Evolutionary conservation across 1,284 basidiomycete genomes (phyloP), one percentile per base, ranked within the genome.

Genomic region (Ustilago nuda): DNA sequence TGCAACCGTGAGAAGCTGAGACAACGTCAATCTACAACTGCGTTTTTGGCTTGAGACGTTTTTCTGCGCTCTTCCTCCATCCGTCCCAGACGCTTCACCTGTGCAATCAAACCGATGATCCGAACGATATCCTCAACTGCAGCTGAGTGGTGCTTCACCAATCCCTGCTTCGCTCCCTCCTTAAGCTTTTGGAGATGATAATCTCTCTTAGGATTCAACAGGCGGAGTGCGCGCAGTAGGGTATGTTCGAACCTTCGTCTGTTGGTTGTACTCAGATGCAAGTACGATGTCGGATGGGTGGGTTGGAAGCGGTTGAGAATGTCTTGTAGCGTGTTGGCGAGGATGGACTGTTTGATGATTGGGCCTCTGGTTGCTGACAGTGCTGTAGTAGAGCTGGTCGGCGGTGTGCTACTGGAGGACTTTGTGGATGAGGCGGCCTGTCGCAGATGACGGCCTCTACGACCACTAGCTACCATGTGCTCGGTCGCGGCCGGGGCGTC

Each of bases 181-280:
- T 32, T 12, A n/a, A 54, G 45, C 37, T 46, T 39, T 13, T 35
- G 11, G 17, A 39, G 48, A 27, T 65, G 67, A 5, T 35, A 11
- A 2, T 37, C 23, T 33, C 46, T 54, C 11, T 66, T 61, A 0
- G 11, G 15, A 11, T 33, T 32, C 30, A 71, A 36, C 2, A 23
- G 7, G 45, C 59, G 54, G 32, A 61, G 53, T 19, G 56, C 63
- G 13, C 55, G 45, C 7, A 57, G 46, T 8, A 71, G 50, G 7
- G 68, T 62, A 46, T 61, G 62, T 37, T 71, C 68, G 37, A 66
- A 66, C 1, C 63, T 53, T 0, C 58, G 52, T 1, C 62, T 41
- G 51, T 71, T 66, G 50, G 63, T 71, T 6, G 68, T 65, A 11
- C 41, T 57, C 4, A 41, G 45, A 48, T 71, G 68, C 2, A 71